These are phyloP conservation scores for Rutstroemia sp. DNA, from an alignment of 2,329 filamentous ascomycete genomes.

Conservation along the genomic window DNA sequence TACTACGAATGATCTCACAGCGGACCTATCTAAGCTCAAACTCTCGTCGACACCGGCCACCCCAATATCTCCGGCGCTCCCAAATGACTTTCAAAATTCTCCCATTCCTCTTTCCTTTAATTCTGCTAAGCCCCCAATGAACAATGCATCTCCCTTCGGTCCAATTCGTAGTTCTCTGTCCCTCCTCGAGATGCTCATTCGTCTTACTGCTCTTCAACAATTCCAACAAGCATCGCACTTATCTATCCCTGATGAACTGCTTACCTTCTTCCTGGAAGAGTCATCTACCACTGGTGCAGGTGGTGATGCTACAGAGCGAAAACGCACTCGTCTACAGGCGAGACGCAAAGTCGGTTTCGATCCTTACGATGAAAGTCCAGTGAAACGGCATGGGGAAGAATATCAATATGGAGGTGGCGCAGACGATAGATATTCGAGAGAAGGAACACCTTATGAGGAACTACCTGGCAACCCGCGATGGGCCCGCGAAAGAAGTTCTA, in stretches of 20 bases:
- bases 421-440: constrained; percentile 16
- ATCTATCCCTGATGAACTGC: constrained; percentile 62
- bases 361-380: constrained; percentile 63
- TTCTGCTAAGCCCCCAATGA: neutral
- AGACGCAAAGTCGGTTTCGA: constrained; percentile 59
- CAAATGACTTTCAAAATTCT: constrained; percentile 3
- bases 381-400: constrained; percentile 56
- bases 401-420: constrained; percentile 42
- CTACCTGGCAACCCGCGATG: neutral
- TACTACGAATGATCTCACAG: constrained; percentile 11
- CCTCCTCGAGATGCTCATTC: constrained; percentile 64
- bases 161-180: constrained; percentile 60
- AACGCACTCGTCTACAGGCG: constrained; percentile 52
- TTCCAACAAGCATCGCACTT: constrained; percentile 68
- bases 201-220: constrained; percentile 65
- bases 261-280: constrained; percentile 69
- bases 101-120: neutral
- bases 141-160: constrained; percentile 31
- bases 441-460: constrained; percentile 19
- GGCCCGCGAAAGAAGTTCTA: constrained; percentile 1
- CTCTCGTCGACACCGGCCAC: constrained; percentile 18
- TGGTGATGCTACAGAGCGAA: constrained; percentile 52
- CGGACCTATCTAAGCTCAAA: constrained; percentile 19
- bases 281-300: constrained; percentile 59
- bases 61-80: constrained; percentile 10